A percentile compares a stretch with the other conserved stretches of the same genome.
Evolutionary conservation across 2,329 filamentous ascomycete species (phyloP).

Genomic region (Talaromyces sp.): DNA sequence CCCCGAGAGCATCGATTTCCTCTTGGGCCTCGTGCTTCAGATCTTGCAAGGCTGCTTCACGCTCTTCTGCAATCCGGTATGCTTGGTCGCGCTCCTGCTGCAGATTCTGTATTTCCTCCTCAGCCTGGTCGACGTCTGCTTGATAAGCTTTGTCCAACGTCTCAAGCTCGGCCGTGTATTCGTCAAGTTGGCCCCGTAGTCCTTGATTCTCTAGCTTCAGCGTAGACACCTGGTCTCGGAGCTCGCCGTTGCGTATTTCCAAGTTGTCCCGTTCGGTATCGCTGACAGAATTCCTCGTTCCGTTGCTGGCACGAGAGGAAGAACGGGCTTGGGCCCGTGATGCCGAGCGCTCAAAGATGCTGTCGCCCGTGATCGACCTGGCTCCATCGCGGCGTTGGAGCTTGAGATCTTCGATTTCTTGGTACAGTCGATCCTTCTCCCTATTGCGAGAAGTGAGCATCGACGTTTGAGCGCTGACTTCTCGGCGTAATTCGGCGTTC

Average conservation of each 20-base stretch:
- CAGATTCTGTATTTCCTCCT: conserved; percentile 72
- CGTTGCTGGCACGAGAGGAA: conserved; percentile 66
- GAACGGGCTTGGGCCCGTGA: conserved; percentile 74
- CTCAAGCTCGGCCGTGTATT: conserved; percentile 73
- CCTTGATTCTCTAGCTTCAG: conserved; percentile 87
- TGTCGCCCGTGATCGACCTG: conserved; percentile 66
- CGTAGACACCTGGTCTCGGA: conserved; percentile 80
- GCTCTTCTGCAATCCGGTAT: conserved; percentile 63
- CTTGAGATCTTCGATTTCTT: conserved; percentile 96
- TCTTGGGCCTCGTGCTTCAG: conserved; percentile 54
- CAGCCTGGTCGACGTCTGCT: conserved; percentile 71
- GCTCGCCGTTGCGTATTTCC: conserved; percentile 73
- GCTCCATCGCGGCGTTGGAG: conserved; percentile 63
- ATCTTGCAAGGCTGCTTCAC: conserved; percentile 46
- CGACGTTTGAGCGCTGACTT: conserved; percentile 91
- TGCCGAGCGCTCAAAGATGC: conserved; percentile 88
- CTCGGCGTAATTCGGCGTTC: conserved; percentile 83
- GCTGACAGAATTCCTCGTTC: conserved; percentile 59
- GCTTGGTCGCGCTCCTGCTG: conserved; percentile 84
- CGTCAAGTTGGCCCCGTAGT: conserved; percentile 73
- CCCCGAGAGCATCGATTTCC: conserved; percentile 52
- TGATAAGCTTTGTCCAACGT: conserved; percentile 66
- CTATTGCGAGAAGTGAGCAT: conserved; percentile 96
- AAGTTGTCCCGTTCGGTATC: conserved; percentile 80
- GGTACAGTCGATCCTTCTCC: conserved; percentile 89